Conservation (phyloP, 805 yeast species). For the Scheffersomyces coipomensis region DNA sequence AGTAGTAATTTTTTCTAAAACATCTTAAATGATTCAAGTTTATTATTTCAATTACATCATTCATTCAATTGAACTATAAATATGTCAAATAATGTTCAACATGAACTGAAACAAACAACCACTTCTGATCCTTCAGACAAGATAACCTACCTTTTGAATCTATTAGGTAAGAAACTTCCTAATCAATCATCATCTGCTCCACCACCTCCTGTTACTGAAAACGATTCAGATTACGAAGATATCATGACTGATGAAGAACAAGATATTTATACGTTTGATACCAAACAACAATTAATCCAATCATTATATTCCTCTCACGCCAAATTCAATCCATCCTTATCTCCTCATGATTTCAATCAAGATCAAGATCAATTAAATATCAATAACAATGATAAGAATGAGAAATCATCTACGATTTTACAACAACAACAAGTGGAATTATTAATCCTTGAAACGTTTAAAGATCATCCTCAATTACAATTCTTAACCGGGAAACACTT, state of each 20-base stretch:
- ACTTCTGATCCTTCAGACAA: no score
- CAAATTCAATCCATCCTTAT: slow-evolving; percentile 4
- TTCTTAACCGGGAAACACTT: slow-evolving; percentile 36
- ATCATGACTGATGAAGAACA: slow-evolving; percentile 7
- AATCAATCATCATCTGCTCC: background rate
- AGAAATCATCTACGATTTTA: no score
- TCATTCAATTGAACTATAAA: no score
- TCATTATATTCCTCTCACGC: no score
- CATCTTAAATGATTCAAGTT: no score
- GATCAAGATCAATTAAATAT: no score
- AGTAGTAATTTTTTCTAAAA: no score
- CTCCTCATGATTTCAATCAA: no score
- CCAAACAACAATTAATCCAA: background rate
- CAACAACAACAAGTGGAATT: slow-evolving; percentile 36
- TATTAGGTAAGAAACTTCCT: slow-evolving; percentile 15
- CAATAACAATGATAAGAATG: no score
- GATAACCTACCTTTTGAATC: slow-evolving; percentile 15
- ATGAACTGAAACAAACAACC: no score
- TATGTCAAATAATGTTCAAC: no score
- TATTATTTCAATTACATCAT: no score
- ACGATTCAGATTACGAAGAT: slow-evolving; percentile 20
- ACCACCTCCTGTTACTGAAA: background rate
- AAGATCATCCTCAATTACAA: slow-evolving; percentile 2
- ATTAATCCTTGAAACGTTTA: slow-evolving; percentile 13
- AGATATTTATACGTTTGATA: slow-evolving; percentile 5